Conservation (phyloP, 1,139 yeast species). For the Eremothecium sinecaudum region DNA sequence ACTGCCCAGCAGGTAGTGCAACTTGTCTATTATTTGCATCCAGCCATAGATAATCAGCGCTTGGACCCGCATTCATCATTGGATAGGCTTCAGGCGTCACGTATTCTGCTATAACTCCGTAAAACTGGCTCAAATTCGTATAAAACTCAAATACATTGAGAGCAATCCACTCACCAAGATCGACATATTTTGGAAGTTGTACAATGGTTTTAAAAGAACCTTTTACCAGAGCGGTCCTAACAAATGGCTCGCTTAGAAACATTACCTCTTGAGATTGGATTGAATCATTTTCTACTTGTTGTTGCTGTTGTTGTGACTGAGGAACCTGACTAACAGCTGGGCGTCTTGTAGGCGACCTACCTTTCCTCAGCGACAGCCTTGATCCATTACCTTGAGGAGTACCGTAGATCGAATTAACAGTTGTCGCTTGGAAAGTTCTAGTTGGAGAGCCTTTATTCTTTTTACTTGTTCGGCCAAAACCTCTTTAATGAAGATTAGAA, state of each 20-base stretch:
- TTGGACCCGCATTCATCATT: conserved; percentile 93
- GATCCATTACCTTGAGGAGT: conserved; percentile 31
- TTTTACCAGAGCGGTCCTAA: conserved; percentile 86
- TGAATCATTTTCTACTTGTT: conserved; percentile 34
- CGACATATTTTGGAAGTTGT: conserved; percentile 89
- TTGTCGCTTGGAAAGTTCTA: neutral
- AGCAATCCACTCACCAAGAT: conserved; percentile 91
- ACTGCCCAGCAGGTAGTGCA: conserved; percentile 84
- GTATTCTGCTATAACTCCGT: conserved; percentile 79
- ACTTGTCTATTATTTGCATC: conserved; percentile 70
- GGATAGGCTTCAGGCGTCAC: conserved; percentile 85
- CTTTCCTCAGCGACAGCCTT: conserved; percentile 32
- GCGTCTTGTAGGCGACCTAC: conserved; percentile 29
- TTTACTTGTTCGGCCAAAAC: conserved; percentile 36
- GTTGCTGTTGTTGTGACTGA: conserved; percentile 7
- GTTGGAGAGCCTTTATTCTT: conserved; percentile 28
- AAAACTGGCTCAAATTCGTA: conserved; percentile 76
- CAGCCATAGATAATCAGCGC: conserved; percentile 84
- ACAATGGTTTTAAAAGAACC: conserved; percentile 97
- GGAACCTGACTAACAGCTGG: conserved; percentile 11
- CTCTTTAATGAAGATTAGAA: conserved; percentile 19
- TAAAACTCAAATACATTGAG: conserved; percentile 83
- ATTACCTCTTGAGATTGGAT: conserved; percentile 32
- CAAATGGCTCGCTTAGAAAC: conserved; percentile 87
- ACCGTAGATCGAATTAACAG: conserved; percentile 12